Evolutionary conservation across 306 rosid species (phyloP).

Genomic region (Lathyrus sativus): DNA sequence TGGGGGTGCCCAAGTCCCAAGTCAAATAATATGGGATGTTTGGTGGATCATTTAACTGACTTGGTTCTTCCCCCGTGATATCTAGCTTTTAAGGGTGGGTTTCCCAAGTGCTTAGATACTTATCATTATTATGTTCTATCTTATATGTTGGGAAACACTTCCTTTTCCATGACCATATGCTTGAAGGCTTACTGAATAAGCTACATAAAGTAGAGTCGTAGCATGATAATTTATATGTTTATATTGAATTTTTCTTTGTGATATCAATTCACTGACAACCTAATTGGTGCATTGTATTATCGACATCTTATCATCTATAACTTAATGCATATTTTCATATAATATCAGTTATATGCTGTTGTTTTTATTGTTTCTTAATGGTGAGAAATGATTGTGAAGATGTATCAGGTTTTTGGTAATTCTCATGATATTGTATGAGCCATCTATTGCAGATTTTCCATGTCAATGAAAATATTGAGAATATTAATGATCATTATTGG

Average conservation of each 20-base stretch:
- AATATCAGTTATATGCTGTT: neutral
- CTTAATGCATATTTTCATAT: neutral
- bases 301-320: neutral
- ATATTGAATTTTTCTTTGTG: too few relatives aligned
- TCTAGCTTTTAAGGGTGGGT: neutral
- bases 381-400: slow-evolving; percentile 11
- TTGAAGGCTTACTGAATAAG: too few relatives aligned
- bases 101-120: neutral
- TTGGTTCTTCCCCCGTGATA: neutral
- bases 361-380: neutral
- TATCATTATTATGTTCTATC: neutral
- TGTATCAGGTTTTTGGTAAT: slow-evolving; percentile 4
- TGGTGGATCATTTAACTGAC: neutral
- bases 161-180: neutral
- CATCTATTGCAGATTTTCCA: slow-evolving; percentile 61
- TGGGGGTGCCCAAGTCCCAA: too few relatives aligned
- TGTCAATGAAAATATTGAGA: slow-evolving; percentile 68
- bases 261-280: neutral
- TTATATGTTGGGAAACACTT: neutral
- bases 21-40: neutral
- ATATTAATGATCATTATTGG: slow-evolving; percentile 54
- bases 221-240: too few relatives aligned
- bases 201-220: too few relatives aligned
- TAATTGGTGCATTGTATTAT: neutral
- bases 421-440: neutral